Base-by-base conservation (phyloP, 225 moss, liverwort and hornwort species). In the Physcomitrium patens region DNA sequence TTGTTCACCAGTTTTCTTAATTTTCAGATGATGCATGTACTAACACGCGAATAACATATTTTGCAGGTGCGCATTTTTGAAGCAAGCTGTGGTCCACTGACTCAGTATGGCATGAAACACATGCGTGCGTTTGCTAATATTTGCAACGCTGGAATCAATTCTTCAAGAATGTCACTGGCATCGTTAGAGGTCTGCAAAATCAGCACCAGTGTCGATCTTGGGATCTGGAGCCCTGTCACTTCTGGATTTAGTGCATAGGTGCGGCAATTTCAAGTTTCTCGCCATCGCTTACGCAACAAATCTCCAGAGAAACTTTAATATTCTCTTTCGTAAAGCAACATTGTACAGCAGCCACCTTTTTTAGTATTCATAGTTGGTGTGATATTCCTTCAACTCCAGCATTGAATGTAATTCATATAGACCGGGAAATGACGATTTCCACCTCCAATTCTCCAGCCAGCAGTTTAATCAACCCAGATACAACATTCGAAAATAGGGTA, bases 161-260 rank as follows among this genome's bases (percentile, higher is more conserved):
- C 82, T 7, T 59, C 26, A 0, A 83, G 72, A 75, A 63, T 89
- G 50, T 68, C 73, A n/a, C 51, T 53, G 1, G 94, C 90, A 8
- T 83, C 97, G 5, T 71, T 72, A 0, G 66, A 83, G 61, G 89
- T 87, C 11, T 97, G 97, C 70, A 71, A 76, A 23, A 62, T 67
- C 5, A 88, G 79, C 45, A 45, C 73, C 13, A 82, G 74, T 31
- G 80, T 76, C 10, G 76, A 52, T 17, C 31, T 74, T 28, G 89
- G 82, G 56, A 69, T 83, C 22, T 95, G 90, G 93, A 74, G 73
- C 67, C 97, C 93, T 2, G 31, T 97, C 72, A 89, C 70, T 5
- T 75, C 85, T 68, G 95, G 93, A 57, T 97, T 93, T 75, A 93
- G 97, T 69, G 97, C 97, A 0, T 95, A 87, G 84, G 59, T 17